Percentiles rank a stretch among this genome's conserved stretches.
phyloP scores from a whole-genome alignment of 2,329 filamentous ascomycete species.

The Trichoderma aggressivum region DNA sequence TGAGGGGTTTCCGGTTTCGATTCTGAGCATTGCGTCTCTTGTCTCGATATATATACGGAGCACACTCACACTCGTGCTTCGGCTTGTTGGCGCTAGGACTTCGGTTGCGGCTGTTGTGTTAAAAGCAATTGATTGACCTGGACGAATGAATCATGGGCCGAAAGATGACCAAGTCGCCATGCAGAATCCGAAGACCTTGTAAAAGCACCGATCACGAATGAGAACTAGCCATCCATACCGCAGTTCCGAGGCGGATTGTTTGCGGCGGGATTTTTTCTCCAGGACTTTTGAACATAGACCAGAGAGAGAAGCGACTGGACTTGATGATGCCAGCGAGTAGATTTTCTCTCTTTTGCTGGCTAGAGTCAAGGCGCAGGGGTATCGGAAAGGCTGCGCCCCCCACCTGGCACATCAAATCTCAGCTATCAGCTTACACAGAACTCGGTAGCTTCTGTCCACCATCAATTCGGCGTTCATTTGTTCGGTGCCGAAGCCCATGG shows the following conservation, averaged over 20 bases:
- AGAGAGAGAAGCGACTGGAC: not conserved
- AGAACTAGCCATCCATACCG: not conserved
- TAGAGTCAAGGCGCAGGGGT: not conserved
- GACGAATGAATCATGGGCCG: not conserved
- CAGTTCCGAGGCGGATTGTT: not conserved
- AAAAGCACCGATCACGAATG: not conserved
- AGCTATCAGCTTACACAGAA: slow-evolving; percentile 7
- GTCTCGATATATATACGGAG: slow-evolving; percentile 2
- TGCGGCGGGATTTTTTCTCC: not conserved
- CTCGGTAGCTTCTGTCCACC: not conserved
- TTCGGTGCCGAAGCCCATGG: slow-evolving; percentile 4
- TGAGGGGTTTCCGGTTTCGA: not conserved
- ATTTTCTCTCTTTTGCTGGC: not conserved
- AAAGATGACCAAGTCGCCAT: not conserved
- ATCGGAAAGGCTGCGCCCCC: slow-evolving; percentile 12
- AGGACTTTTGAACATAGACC: not conserved
- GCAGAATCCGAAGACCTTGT: slow-evolving; percentile 11
- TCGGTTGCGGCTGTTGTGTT: not conserved
- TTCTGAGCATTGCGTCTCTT: not conserved
- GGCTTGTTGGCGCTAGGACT: not conserved
- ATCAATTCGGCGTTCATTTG: not conserved
- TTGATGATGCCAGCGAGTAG: slow-evolving; percentile 11
- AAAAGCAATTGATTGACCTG: not conserved
- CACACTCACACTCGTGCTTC: not conserved
- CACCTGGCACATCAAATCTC: not conserved